These are phyloP conservation scores for Eutypa lata DNA, from an alignment of 2,329 filamentous ascomycete genomes.

Conservation along the genomic window DNA sequence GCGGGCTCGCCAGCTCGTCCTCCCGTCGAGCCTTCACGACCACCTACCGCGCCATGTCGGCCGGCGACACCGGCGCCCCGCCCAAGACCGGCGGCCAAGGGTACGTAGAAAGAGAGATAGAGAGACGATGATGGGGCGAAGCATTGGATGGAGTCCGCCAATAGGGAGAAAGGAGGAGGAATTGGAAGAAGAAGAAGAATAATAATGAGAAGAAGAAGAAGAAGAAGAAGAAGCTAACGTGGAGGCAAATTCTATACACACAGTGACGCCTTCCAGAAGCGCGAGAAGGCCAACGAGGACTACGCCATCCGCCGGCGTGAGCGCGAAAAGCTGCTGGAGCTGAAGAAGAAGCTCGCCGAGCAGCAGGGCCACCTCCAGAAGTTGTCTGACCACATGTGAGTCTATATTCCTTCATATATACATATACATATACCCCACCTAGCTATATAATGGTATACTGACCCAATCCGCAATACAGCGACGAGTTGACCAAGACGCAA, in stretches of 20 bases:
- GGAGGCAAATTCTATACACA: constrained; percentile 6
- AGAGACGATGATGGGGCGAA: not conserved
- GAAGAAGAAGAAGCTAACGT: constrained; percentile 13
- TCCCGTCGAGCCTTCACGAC: constrained; percentile 59
- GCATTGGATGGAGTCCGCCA: not conserved
- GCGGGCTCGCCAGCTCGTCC: constrained; percentile 50
- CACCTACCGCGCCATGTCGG: constrained; percentile 60
- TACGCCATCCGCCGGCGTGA: constrained; percentile 83
- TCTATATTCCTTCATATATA: constrained; percentile 16
- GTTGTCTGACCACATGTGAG: constrained; percentile 83
- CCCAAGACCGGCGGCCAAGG: constrained; percentile 50
- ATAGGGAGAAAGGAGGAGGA: not conserved
- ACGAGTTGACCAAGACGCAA: constrained; percentile 72
- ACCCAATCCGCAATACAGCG: constrained; percentile 44
- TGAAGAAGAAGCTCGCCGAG: constrained; percentile 70
- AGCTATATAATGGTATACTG: constrained; percentile 4
- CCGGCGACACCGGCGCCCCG: constrained; percentile 66
- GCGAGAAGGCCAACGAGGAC: constrained; percentile 84
- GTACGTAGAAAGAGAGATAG: constrained; percentile 37
- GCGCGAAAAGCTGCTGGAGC: constrained; percentile 79
- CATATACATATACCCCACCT: no score
- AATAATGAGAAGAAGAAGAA: constrained; percentile 9
- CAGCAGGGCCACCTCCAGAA: constrained; percentile 83
- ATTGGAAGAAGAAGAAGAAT: not conserved
- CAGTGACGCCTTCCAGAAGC: constrained; percentile 89